Base-by-base conservation (phyloP, 768 basidiomycete species). In the Zangia roseola region DNA sequence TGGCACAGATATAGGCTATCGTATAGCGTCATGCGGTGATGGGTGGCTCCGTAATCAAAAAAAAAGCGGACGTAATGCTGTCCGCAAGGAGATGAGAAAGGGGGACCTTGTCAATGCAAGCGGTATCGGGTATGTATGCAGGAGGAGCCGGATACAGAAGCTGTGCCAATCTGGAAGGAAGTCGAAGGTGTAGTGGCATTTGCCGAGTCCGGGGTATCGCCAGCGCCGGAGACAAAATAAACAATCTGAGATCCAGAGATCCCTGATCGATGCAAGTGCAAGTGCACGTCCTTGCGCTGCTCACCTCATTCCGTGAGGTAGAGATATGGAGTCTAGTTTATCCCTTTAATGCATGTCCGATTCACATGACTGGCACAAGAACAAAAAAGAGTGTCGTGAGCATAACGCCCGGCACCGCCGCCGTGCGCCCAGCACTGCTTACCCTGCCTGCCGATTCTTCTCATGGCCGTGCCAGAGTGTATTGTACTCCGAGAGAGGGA, bases 201-300 rank as follows among this genome's bases (percentile, higher is more conserved):
- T 49, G 8, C 68, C 68, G 68, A 31, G 41, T 63, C 53, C 66
- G 66, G 66, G 66, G 65, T 38, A 54, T 62, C 45, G 41, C 47
- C 63, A 65, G 60, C 59, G 53, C 66, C 66, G 66, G 65, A 61
- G 40, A 56, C 62, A 67, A 56, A 58, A 39, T 19, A 56, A 63
- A 58, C 52, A 58, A 67, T 67, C 66, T 67, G 6, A 67, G 64
- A 68, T 68, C 45, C 33, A n/a, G 14, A 49, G 51, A 62, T 62
- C 49, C n/a, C 10, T 28, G 52, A 63, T 61, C 60, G 21, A 35
- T n/a, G n/a, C 43, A 14, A 6, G 21, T 20, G 19, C 35, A 8
- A 28, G 42, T 40, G 20, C 31, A 45, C 35, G 2, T 25, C 19
- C 34, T 21, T 41, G 30, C 30, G 30, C 30, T 13, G 28, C 44